Conservation (phyloP, 345 rosid genomes). For the Mercurialis annua region DNA sequence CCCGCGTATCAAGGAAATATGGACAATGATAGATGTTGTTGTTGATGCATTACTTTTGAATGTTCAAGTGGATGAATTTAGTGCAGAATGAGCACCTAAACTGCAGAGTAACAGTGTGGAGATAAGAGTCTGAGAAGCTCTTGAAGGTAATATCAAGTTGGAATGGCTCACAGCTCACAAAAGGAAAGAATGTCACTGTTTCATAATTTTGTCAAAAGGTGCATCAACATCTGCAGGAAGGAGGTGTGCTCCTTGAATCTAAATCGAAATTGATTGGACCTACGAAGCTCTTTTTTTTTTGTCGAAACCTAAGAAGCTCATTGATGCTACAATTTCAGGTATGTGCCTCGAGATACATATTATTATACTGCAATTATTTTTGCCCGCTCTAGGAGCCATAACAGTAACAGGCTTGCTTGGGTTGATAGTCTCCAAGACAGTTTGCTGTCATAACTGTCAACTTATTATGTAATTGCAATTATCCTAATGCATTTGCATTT, state of each 20-base stretch:
- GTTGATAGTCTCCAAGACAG: not conserved
- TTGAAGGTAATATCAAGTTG: not conserved
- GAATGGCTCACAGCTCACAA: not conserved
- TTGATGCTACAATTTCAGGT: not conserved
- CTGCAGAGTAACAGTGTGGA: not conserved
- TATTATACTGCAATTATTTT: constrained; percentile 1
- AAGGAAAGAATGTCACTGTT: not conserved
- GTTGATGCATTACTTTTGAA: not conserved
- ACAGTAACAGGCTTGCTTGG: constrained; percentile 10
- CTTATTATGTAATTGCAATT: not conserved
- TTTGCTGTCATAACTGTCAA: not conserved
- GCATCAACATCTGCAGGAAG: too few species aligned
- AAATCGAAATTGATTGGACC: not conserved
- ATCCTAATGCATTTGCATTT: not conserved
- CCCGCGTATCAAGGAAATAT: constrained; percentile 13
- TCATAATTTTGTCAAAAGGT: too few species aligned
- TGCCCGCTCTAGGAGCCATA: constrained; percentile 7
- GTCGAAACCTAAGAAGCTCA: not conserved
- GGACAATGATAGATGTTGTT: constrained; percentile 5
- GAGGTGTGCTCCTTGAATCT: not conserved
- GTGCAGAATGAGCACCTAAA: not conserved
- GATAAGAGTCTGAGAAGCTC: not conserved
- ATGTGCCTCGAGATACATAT: too few species aligned
- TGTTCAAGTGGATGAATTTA: not conserved
- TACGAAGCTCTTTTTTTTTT: not conserved